Evolutionary conservation across 345 rosid species (phyloP).

Genomic region (Salix koriyanagi): DNA sequence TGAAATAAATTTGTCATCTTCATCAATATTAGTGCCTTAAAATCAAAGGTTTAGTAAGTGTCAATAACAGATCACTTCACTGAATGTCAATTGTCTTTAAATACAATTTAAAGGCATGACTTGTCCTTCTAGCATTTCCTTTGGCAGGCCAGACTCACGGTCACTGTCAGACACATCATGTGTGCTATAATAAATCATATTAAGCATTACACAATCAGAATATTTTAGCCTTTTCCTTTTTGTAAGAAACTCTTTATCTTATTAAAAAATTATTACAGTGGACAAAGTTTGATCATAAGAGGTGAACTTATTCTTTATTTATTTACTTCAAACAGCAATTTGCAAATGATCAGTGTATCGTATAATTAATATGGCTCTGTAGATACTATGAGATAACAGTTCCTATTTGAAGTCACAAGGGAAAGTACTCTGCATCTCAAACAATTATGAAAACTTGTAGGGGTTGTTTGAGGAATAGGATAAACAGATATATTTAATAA

Average conservation of each 20-base stretch:
- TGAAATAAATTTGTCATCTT: conserved; percentile 14
- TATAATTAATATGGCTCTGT: background rate
- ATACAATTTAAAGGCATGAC: background rate
- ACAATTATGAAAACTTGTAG: background rate
- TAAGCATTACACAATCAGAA: background rate
- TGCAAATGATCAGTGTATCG: background rate
- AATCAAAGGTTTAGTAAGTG: background rate
- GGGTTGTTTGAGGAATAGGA: background rate
- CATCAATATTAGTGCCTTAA: conserved; percentile 17
- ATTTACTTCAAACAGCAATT: background rate
- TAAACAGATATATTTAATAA: background rate
- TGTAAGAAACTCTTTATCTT: background rate
- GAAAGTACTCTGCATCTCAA: background rate
- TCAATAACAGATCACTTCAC: background rate
- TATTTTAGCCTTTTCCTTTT: background rate
- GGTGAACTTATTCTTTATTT: background rate
- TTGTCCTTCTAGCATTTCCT: conserved; percentile 1
- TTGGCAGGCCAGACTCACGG: background rate
- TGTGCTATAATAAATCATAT: background rate
- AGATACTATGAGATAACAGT: background rate
- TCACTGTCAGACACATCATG: background rate
- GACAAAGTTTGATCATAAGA: background rate
- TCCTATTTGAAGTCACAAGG: background rate
- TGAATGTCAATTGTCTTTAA: background rate
- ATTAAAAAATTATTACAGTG: background rate